phyloP scores from a whole-genome alignment of 495 filamentous ascomycete species.

The Pyrenula massariospora region DNA sequence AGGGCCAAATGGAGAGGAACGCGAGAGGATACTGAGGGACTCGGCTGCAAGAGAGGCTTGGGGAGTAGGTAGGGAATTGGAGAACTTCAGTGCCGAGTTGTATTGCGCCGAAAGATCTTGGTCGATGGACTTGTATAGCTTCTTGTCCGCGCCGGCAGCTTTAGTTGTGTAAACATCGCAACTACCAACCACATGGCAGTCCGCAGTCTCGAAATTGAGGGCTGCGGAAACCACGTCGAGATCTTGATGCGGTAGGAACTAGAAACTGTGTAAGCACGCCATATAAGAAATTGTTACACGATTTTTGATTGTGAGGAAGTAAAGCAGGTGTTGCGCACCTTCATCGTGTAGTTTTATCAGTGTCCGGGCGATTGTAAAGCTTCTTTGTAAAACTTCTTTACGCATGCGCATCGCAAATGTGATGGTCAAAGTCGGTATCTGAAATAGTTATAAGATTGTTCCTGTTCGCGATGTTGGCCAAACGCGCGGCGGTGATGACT shows the following conservation, averaged over 20 bases:
- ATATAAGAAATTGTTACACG: not conserved
- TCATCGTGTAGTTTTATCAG: constrained; percentile 10
- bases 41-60: constrained; percentile 39
- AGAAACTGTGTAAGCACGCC: constrained; percentile 7
- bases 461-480: too few relatives aligned
- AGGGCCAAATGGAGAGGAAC: constrained; percentile 81
- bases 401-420: not conserved
- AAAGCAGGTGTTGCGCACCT: constrained; percentile 9
- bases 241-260: constrained; percentile 86
- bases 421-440: too few relatives aligned
- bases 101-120: constrained; percentile 79
- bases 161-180: constrained; percentile 98
- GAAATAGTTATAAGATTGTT: too few relatives aligned
- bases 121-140: constrained; percentile 91
- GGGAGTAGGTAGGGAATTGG: constrained; percentile 70
- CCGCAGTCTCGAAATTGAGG: constrained; percentile 85
- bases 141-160: constrained; percentile 87
- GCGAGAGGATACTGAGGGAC: constrained; percentile 56
- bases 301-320: not conserved
- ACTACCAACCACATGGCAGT: constrained; percentile 78
- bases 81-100: constrained; percentile 71
- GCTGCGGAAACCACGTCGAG: constrained; percentile 82
- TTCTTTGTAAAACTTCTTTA: too few relatives aligned
- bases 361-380: not conserved
- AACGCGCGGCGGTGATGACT: too few relatives aligned